phyloP scores from a whole-genome alignment of 345 rosid species.

The Linum usitatissimum region DNA sequence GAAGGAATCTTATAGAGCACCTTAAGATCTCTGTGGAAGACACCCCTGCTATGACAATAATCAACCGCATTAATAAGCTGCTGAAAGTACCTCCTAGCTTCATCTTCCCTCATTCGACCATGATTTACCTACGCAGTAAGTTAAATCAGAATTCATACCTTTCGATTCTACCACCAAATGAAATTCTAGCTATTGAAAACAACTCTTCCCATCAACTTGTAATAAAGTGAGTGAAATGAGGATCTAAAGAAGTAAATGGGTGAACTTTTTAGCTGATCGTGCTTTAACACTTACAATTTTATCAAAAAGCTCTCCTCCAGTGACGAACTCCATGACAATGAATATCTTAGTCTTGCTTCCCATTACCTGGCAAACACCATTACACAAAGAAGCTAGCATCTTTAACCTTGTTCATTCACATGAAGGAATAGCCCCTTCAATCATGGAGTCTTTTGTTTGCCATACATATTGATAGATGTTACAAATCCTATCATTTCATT shows the following conservation, averaged over 20 bases:
- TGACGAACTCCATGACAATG: conserved; percentile 24
- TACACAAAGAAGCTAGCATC: not conserved
- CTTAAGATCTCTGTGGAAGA: conserved; percentile 94
- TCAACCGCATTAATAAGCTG: conserved; percentile 93
- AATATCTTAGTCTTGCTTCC: conserved; percentile 26
- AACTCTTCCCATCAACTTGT: too few relatives aligned
- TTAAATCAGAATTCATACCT: not conserved
- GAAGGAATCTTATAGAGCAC: conserved; percentile 23
- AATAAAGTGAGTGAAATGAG: too few relatives aligned
- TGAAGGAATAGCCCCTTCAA: not conserved
- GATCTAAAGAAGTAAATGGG: not conserved
- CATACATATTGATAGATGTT: too few relatives aligned
- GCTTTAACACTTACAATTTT: conserved; percentile 17
- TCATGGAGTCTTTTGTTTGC: not conserved
- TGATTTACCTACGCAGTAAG: conserved; percentile 57
- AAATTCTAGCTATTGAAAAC: not conserved
- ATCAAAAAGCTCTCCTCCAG: conserved; percentile 27
- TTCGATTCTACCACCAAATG: not conserved
- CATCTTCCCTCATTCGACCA: conserved; percentile 85
- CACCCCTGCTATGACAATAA: conserved; percentile 97
- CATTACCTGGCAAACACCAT: conserved; percentile 18
- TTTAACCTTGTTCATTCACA: not conserved
- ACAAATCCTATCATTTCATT: not conserved
- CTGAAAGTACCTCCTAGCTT: conserved; percentile 87
- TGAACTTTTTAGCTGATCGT: not conserved